A percentile compares a stretch with the other conserved stretches of the same genome.
phyloP scores from a whole-genome alignment of 179 eudicot species.

The Beta lomatogona region DNA sequence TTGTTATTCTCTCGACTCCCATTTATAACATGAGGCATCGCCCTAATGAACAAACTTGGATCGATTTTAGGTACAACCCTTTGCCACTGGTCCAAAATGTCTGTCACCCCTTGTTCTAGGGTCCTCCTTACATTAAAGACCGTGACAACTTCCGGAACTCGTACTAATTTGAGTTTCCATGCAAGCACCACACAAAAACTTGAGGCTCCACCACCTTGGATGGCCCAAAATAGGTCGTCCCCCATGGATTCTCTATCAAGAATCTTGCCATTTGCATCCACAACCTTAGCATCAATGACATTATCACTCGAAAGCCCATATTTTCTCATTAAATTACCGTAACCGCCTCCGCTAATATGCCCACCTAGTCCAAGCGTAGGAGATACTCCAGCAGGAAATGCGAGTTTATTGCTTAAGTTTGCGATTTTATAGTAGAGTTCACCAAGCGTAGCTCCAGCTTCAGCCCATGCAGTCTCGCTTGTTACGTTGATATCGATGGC shows the following conservation, averaged over 20 bases:
- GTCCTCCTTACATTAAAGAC: constrained; percentile 30
- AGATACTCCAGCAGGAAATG: constrained; percentile 34
- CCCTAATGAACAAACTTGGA: constrained; percentile 30
- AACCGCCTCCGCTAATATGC: constrained; percentile 37
- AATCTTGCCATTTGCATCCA: constrained; percentile 27
- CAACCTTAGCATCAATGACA: constrained; percentile 32
- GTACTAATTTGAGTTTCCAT: constrained; percentile 34
- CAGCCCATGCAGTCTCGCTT: constrained; percentile 30
- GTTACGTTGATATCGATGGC: constrained; percentile 16
- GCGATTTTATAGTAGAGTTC: constrained; percentile 36
- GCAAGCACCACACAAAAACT: constrained; percentile 35
- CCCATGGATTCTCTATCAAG: constrained; percentile 32
- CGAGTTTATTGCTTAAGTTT: constrained; percentile 19
- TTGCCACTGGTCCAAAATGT: constrained; percentile 32
- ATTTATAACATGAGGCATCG: constrained; percentile 17
- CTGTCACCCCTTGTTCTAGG: constrained; percentile 30
- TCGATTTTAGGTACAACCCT: constrained; percentile 20
- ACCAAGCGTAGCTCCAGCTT: constrained; percentile 32
- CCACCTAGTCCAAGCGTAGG: constrained; percentile 34
- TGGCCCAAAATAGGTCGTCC: constrained; percentile 38
- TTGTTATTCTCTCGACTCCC: constrained; percentile 4
- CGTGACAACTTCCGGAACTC: constrained; percentile 29
- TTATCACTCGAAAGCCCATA: constrained; percentile 25
- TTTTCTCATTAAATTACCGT: constrained; percentile 35
- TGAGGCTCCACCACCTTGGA: constrained; percentile 35